Conservation (phyloP, 495 filamentous ascomycete species). For the Oleoguttula mirabilis region DNA sequence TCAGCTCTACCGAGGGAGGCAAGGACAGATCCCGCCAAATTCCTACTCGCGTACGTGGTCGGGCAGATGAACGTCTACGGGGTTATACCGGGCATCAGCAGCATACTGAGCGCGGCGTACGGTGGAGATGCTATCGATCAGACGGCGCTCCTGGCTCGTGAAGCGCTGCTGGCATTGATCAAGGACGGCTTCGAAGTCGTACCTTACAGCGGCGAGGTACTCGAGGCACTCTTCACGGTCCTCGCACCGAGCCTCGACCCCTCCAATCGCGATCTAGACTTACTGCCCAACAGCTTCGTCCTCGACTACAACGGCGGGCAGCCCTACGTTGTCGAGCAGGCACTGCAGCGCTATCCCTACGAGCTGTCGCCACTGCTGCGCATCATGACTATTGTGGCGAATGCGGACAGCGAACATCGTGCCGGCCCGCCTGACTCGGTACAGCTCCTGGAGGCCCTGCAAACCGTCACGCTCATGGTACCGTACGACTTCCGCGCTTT, state of each 20-base stretch:
- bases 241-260: slow-evolving; percentile 36
- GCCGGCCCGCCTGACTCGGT: slow-evolving; percentile 35
- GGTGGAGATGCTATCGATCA: background rate
- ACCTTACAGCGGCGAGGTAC: slow-evolving; percentile 54
- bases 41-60: slow-evolving; percentile 2
- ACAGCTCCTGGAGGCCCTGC: slow-evolving; percentile 33
- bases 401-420: background rate
- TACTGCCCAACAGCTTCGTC: slow-evolving; percentile 40
- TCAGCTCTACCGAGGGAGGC: slow-evolving; percentile 9
- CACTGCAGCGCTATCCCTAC: slow-evolving; percentile 70
- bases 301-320: slow-evolving; percentile 43
- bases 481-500: slow-evolving; percentile 56
- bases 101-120: background rate
- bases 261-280: background rate
- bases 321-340: slow-evolving; percentile 31
- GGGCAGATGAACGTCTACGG: slow-evolving; percentile 10
- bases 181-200: slow-evolving; percentile 42
- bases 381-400: slow-evolving; percentile 35
- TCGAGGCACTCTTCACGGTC: slow-evolving; percentile 48
- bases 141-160: slow-evolving; percentile 38
- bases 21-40: slow-evolving; percentile 6
- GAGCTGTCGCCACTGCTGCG: slow-evolving; percentile 73
- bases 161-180: slow-evolving; percentile 53
- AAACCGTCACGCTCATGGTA: slow-evolving; percentile 58
- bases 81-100: background rate